Base-by-base conservation (phyloP, 148 eudicot genomes). In the Linanthus parryae region DNA sequence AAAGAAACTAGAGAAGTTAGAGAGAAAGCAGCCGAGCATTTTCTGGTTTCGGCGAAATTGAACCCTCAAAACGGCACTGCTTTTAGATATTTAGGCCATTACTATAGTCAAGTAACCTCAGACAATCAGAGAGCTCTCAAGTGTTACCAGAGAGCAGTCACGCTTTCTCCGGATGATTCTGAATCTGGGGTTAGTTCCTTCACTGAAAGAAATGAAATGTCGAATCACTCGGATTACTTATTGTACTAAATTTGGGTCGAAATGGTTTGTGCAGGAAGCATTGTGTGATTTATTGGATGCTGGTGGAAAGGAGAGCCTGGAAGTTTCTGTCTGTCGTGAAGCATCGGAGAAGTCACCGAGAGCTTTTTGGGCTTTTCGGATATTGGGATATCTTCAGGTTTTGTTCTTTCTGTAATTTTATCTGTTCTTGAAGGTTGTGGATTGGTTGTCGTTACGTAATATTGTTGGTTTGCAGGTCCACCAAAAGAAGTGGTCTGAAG, bases 141-240 rank as follows among this genome's bases (percentile, higher is more conserved):
- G 76, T 88, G 99, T 63, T 92, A 92, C 60, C 88, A 88, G 64
- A 76, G 96, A 48, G 99, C 96, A n/a, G 69, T 92, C 40, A 49
- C 80, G 5, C 80, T 92, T 59, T 47, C 61, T 52, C 96, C 99
- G 0, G 74, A 81, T 46, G 91, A 92, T 61, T 79, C 75, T 4
- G 56, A 66, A 48, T 65, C 96, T 2, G 99, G 99, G 88, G 97
- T 82, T 58, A 18, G 76, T n/a, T 43, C 37, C 49, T 39, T 41
- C 48, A 7, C 27, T 40, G 30, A 15, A 8, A 22, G 8, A 38
- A 16, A 9, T n/a, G n/a, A n/a, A n/a, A n/a, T n/a, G n/a, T n/a
- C n/a, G n/a, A n/a, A 5, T 31, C 35, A 31, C 11, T 31, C 35
- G 5, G 5, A 11, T 11, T 31, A 5, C 11, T 5, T 31, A 31